Evolutionary conservation across 108 stramenopile genomes (phyloP).

Genomic region (Cyclotella distinguenda): DNA sequence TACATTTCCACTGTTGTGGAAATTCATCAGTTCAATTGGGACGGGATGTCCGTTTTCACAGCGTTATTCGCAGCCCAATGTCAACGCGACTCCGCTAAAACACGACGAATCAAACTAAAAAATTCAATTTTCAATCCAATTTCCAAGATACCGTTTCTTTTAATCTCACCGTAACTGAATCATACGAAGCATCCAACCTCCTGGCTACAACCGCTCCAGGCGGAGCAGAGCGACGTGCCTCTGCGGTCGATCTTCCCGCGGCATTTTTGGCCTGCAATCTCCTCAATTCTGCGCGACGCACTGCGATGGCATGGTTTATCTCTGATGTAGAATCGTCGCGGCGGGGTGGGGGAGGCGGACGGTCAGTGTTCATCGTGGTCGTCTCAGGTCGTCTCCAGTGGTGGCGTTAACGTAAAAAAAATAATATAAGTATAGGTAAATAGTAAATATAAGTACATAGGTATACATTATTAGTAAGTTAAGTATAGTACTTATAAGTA

Average conservation of each 20-base stretch:
- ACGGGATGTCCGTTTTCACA: too few relatives aligned
- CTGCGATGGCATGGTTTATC: slow-evolving; percentile 58
- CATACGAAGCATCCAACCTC: slow-evolving; percentile 14
- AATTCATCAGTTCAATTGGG: too few relatives aligned
- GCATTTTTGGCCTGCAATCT: slow-evolving; percentile 41
- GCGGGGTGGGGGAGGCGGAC: neutral
- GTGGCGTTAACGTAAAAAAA: too few relatives aligned
- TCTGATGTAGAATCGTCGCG: neutral
- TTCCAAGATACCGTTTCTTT: neutral
- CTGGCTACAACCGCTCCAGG: neutral
- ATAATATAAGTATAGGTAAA: too few relatives aligned
- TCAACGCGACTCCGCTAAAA: too few relatives aligned
- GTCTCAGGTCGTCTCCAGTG: too few relatives aligned
- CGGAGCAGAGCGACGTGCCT: neutral
- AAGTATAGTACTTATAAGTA: too few relatives aligned
- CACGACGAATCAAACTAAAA: neutral
- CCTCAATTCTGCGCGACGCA: slow-evolving; percentile 59
- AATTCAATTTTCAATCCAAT: neutral
- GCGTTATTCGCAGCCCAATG: too few relatives aligned
- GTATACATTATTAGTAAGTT: too few relatives aligned
- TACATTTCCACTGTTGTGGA: too few relatives aligned
- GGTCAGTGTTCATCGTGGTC: neutral
- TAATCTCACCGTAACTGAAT: neutral
- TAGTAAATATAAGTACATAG: too few relatives aligned
- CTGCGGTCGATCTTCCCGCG: neutral